Evolutionary conservation across 2,329 filamentous ascomycete genomes (phyloP).

Genomic region (Aspergillus felis): DNA sequence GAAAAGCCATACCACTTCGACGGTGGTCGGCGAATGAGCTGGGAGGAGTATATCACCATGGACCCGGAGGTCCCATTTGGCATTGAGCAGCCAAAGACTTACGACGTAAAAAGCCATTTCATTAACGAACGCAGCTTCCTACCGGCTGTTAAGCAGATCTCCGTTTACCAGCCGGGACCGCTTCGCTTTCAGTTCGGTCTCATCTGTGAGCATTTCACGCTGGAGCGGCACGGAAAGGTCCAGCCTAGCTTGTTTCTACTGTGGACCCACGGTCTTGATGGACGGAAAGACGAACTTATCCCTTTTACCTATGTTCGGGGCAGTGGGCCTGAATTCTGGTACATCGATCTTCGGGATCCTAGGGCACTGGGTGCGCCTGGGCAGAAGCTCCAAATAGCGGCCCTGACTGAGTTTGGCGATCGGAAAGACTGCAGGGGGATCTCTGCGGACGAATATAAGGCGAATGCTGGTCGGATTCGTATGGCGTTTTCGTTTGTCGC

Average conservation of each 20-base stretch:
- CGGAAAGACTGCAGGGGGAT: constrained; percentile 51
- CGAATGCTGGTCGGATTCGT: constrained; percentile 44
- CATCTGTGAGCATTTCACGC: constrained; percentile 77
- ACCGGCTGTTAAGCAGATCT: constrained; percentile 59
- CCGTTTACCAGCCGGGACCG: constrained; percentile 52
- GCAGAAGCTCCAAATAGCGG: constrained; percentile 62
- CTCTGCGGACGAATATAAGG: constrained; percentile 45
- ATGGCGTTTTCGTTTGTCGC: constrained; percentile 51
- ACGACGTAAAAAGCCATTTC: constrained; percentile 47
- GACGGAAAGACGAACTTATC: constrained; percentile 63
- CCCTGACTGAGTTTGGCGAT: constrained; percentile 54
- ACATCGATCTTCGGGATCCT: constrained; percentile 65
- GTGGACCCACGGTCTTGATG: constrained; percentile 62
- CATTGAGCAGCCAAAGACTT: constrained; percentile 46
- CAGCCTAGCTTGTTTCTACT: constrained; percentile 65
- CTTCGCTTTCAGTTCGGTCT: constrained; percentile 78
- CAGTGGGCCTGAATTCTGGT: constrained; percentile 65
- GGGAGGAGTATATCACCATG: constrained; percentile 78
- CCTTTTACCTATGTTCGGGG: constrained; percentile 56
- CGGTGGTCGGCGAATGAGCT: constrained; percentile 44
- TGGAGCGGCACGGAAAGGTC: constrained; percentile 59
- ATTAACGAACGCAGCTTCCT: constrained; percentile 56
- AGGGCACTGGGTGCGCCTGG: constrained; percentile 64
- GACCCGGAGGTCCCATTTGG: constrained; percentile 46
- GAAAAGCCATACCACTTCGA: too few relatives aligned